Conservation (phyloP, 2,329 filamentous ascomycete genomes). For the Clathrospora elynae region DNA sequence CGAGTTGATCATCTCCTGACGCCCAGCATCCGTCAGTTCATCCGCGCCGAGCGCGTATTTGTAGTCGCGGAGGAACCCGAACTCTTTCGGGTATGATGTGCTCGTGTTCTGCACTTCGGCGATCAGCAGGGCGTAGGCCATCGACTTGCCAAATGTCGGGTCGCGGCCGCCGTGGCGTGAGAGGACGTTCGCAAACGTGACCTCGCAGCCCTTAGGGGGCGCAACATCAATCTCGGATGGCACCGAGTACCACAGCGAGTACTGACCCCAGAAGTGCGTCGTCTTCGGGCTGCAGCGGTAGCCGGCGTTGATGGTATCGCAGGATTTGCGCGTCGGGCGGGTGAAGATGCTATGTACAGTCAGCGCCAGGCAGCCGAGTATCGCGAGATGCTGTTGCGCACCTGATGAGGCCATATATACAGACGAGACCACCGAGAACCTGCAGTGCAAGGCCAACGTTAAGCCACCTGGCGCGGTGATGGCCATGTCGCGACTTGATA, state of each 20-base stretch:
- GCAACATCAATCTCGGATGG: slow-evolving; percentile 66
- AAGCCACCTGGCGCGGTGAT: slow-evolving; percentile 14
- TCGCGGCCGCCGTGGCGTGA: slow-evolving; percentile 85
- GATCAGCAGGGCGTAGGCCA: slow-evolving; percentile 67
- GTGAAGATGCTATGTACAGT: slow-evolving; percentile 26
- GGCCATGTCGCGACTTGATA: slow-evolving; percentile 22
- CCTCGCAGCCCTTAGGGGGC: slow-evolving; percentile 69
- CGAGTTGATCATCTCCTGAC: slow-evolving; percentile 73
- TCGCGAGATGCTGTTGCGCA: slow-evolving; percentile 15
- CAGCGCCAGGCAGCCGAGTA: slow-evolving; percentile 9
- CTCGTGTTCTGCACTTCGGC: slow-evolving; percentile 65
- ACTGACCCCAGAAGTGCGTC: slow-evolving; percentile 81
- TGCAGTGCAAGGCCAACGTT: slow-evolving; percentile 23
- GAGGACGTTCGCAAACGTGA: slow-evolving; percentile 81
- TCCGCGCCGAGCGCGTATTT: slow-evolving; percentile 72
- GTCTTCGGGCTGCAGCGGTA: slow-evolving; percentile 67
- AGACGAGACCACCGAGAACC: slow-evolving; percentile 22
- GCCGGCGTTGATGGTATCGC: slow-evolving; percentile 61
- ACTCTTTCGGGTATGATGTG: slow-evolving; percentile 63
- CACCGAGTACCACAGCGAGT: slow-evolving; percentile 81
- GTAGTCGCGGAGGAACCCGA: slow-evolving; percentile 73
- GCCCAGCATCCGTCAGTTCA: slow-evolving; percentile 69
- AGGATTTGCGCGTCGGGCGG: slow-evolving; percentile 42
- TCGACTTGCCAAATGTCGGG: slow-evolving; percentile 72
- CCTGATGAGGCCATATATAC: slow-evolving; percentile 34